Percentiles rank a stretch among this genome's conserved stretches.
These are phyloP conservation scores for Scedosporium minutisporum DNA, from an alignment of 2,329 filamentous ascomycete species.

Conservation along the genomic window DNA sequence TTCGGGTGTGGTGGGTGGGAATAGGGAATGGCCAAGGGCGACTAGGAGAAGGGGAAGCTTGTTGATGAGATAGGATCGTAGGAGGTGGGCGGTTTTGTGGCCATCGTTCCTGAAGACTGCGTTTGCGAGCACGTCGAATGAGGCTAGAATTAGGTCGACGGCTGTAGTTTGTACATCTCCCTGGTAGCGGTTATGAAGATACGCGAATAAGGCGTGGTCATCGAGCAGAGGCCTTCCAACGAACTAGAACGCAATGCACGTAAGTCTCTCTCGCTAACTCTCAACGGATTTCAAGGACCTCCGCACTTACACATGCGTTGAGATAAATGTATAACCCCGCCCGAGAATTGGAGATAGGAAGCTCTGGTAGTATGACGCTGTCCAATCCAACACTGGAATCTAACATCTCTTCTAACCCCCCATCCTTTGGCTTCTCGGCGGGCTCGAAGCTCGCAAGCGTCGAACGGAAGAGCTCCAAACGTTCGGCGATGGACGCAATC, in stretches of 20 bases:
- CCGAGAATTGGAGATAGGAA: constrained; percentile 64
- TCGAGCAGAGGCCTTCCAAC: constrained; percentile 75
- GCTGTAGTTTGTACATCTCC: constrained; percentile 69
- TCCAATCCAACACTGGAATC: constrained; percentile 47
- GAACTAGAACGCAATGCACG: constrained; percentile 43
- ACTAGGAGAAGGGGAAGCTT: constrained; percentile 47
- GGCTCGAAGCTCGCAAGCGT: constrained; percentile 47
- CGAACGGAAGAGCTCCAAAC: constrained; percentile 48
- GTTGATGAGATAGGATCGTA: constrained; percentile 79
- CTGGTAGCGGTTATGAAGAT: constrained; percentile 79
- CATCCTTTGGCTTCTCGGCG: constrained; percentile 32
- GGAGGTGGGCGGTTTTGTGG: constrained; percentile 53
- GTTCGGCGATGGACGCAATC: constrained; percentile 40
- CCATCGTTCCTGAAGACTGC: constrained; percentile 61
- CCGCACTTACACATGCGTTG: constrained; percentile 60
- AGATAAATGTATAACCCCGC: constrained; percentile 80
- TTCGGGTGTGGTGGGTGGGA: constrained; percentile 63
- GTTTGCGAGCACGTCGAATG: constrained; percentile 85
- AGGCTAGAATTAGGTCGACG: constrained; percentile 74
- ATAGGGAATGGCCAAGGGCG: constrained; percentile 53
- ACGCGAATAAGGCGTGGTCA: constrained; percentile 66
- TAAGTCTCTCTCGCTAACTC: no score
- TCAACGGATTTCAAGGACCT: not conserved
- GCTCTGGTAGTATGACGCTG: constrained; percentile 48
- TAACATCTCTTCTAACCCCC: constrained; percentile 44